Evolutionary conservation across 805 yeast species (phyloP).

Genomic region (Metschnikowia corniflorae): DNA sequence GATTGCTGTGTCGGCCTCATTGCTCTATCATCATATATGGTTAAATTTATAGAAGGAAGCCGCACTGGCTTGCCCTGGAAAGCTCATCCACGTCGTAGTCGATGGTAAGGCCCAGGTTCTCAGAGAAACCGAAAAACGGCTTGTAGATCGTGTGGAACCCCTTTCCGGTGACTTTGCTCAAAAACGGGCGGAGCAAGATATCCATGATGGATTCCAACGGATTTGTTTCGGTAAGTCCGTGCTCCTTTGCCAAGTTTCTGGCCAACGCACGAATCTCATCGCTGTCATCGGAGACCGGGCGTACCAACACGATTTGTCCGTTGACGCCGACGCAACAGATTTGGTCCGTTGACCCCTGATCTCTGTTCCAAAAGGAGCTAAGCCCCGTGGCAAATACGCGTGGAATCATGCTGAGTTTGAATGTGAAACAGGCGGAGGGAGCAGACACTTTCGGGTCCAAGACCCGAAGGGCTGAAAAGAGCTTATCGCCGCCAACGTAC

Average conservation of each 20-base stretch:
- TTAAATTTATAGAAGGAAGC: constrained; percentile 2
- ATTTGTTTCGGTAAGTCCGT: neutral
- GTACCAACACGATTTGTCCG: constrained; percentile 30
- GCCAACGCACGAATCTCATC: constrained; percentile 17
- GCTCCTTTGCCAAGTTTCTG: constrained; percentile 10
- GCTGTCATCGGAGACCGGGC: constrained; percentile 9
- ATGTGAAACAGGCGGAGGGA: constrained; percentile 7
- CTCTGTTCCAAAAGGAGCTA: constrained; percentile 20
- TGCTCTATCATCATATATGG: too few relatives aligned
- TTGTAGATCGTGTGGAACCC: constrained; percentile 35
- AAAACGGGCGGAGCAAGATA: constrained; percentile 31
- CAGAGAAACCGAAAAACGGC: constrained; percentile 32
- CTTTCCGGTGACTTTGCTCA: constrained; percentile 37
- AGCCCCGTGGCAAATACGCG: constrained; percentile 28
- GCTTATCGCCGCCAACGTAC: constrained; percentile 34
- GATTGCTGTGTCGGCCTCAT: too few relatives aligned
- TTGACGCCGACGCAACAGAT: constrained; percentile 33
- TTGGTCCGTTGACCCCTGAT: constrained; percentile 4
- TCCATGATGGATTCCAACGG: constrained; percentile 12
- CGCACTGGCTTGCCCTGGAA: constrained; percentile 4
- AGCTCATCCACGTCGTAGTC: constrained; percentile 36
- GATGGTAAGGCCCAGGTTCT: constrained; percentile 23
- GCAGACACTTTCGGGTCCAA: constrained; percentile 15
- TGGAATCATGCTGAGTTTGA: constrained; percentile 30
- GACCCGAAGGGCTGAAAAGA: constrained; percentile 30